These are phyloP conservation scores for Chlorella vulgaris DNA, from an alignment of 139 green algal genomes.

Conservation along the genomic window DNA sequence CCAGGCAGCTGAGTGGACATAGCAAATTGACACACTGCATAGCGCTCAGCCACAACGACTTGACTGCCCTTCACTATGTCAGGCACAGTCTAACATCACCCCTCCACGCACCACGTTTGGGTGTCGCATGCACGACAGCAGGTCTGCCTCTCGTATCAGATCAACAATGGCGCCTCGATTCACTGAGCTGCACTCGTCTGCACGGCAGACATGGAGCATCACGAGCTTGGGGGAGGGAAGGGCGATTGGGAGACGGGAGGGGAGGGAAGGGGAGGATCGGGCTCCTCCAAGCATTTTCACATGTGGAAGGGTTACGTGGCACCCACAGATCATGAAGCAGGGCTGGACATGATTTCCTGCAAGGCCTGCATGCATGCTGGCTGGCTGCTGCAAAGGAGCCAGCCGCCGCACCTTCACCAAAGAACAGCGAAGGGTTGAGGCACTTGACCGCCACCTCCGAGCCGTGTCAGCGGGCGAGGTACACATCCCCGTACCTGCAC, in stretches of 20 bases:
- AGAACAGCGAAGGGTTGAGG: conserved; percentile 74
- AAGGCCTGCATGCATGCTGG: too few species aligned
- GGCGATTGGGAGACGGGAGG: too few species aligned
- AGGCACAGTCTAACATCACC: too few species aligned
- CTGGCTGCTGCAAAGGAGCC: not conserved
- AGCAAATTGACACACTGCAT: too few species aligned
- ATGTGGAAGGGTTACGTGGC: too few species aligned
- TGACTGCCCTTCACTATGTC: too few species aligned
- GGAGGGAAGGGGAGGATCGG: too few species aligned
- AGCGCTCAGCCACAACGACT: too few species aligned
- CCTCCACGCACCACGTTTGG: conserved; percentile 34
- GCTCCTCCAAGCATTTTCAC: too few species aligned
- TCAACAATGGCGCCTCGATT: conserved; percentile 62
- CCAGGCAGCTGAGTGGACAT: not conserved
- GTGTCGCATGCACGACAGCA: conserved; percentile 54
- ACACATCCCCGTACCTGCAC: conserved; percentile 70
- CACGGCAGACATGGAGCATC: not conserved
- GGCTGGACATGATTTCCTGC: too few species aligned
- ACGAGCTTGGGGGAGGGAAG: too few species aligned
- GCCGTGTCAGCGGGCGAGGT: conserved; percentile 66
- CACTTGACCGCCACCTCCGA: conserved; percentile 77
- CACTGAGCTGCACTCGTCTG: not conserved
- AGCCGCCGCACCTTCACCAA: conserved; percentile 16
- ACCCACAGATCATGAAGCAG: too few species aligned
- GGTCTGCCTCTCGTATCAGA: conserved; percentile 67